A percentile compares a stretch with the other conserved stretches of the same genome.
Evolutionary conservation across 768 basidiomycete species (phyloP).

Genomic region (Plicaturopsis crispa): DNA sequence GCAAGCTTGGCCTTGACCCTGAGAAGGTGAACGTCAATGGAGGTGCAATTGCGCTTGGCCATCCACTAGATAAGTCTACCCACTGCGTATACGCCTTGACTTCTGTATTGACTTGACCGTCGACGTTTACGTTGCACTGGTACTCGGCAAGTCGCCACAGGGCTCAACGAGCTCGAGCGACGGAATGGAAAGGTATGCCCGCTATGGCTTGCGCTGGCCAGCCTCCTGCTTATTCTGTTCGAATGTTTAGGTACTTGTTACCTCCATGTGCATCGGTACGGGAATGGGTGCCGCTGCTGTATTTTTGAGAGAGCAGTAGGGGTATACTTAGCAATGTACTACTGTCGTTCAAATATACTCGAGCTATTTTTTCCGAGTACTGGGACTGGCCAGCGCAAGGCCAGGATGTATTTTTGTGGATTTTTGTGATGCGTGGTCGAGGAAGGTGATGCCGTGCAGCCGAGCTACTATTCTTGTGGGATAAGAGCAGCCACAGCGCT

Average conservation of each 20-base stretch:
- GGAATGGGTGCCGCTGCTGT: slow-evolving; percentile 90
- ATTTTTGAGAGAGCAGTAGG: slow-evolving; percentile 48
- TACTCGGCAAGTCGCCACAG: slow-evolving; percentile 77
- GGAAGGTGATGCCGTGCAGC: no score
- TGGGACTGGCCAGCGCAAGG: no score
- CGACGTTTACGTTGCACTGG: slow-evolving; percentile 65
- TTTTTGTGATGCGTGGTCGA: no score
- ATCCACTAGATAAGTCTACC: slow-evolving; percentile 65
- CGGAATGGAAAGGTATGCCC: slow-evolving; percentile 62
- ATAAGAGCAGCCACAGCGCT: no score
- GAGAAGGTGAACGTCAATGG: slow-evolving; percentile 83
- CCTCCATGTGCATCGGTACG: slow-evolving; percentile 80
- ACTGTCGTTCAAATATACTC: slow-evolving; percentile 12
- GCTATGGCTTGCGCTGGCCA: slow-evolving; percentile 7
- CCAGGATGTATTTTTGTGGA: no score
- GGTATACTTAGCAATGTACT: background rate
- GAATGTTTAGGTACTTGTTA: slow-evolving; percentile 69
- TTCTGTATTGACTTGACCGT: slow-evolving; percentile 11
- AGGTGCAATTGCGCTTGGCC: slow-evolving; percentile 83
- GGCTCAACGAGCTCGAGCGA: slow-evolving; percentile 65
- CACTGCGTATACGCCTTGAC: slow-evolving; percentile 2
- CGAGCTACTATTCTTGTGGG: no score
- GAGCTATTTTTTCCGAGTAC: no score
- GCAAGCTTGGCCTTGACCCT: slow-evolving; percentile 43
- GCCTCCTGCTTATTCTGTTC: slow-evolving; percentile 2